A percentile compares a stretch with the other conserved stretches of the same genome.
phyloP scores from a whole-genome alignment of 2,329 filamentous ascomycete genomes.

The Didymella sp. region DNA sequence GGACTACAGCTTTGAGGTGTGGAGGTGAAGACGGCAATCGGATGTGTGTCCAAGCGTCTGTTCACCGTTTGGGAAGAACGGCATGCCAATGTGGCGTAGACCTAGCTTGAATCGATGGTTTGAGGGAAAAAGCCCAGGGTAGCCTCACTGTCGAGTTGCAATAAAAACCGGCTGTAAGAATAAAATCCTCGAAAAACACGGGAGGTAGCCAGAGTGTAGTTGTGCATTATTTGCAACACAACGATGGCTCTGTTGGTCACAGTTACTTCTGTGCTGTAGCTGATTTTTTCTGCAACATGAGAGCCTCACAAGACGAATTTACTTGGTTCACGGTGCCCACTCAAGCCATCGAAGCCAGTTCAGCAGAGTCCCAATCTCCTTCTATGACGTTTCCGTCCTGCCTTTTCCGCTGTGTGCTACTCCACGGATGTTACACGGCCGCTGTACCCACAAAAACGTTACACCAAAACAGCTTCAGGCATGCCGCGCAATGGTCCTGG shows the following conservation, averaged over 20 bases:
- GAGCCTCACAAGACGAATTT: no score
- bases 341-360: not conserved
- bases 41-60: not conserved
- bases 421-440: conserved; percentile 39
- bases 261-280: no score
- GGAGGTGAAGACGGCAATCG: not conserved
- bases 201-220: no score
- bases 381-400: conserved; percentile 60
- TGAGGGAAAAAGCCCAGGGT: not conserved
- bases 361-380: conserved; percentile 26
- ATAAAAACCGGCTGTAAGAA: no score
- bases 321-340: not conserved
- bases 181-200: no score
- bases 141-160: no score
- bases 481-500: conserved; percentile 7
- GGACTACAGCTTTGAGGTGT: not conserved
- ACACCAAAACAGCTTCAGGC: conserved; percentile 15
- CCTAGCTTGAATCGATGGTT: not conserved
- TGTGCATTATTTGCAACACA: no score
- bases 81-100: not conserved
- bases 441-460: conserved; percentile 10
- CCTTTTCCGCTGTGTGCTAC: conserved; percentile 56
- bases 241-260: no score
- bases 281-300: no score
- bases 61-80: no score